phyloP scores from a whole-genome alignment of 306 rosid species.

The Gastrolobium bilobum region DNA sequence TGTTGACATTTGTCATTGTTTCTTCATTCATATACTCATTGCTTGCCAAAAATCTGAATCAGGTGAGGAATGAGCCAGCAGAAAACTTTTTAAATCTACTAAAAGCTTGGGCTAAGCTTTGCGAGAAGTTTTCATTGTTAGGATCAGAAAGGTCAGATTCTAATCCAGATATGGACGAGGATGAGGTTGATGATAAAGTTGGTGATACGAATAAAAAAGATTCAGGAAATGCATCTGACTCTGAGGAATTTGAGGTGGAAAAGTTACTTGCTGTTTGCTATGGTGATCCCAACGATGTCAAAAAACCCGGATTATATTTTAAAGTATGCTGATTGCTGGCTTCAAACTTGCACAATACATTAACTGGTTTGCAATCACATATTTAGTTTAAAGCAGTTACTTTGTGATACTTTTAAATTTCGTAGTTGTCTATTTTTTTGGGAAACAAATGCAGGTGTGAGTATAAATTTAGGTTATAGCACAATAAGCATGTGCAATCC shows the following conservation, averaged over 20 bases:
- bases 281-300: constrained; percentile 51
- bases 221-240: constrained; percentile 35
- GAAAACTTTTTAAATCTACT: constrained; percentile 52
- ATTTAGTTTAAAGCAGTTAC: not conserved
- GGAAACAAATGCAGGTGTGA: not conserved
- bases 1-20: not conserved
- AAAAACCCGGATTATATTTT: constrained; percentile 52
- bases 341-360: not conserved
- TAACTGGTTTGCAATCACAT: not conserved
- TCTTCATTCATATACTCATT: not conserved
- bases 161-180: constrained; percentile 8
- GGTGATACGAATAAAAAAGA: not conserved
- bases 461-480: not conserved
- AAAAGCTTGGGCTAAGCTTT: constrained; percentile 56
- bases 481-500: not conserved
- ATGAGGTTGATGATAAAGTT: constrained; percentile 5
- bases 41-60: not conserved
- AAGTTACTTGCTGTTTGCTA: constrained; percentile 54
- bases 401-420: not conserved
- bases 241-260: constrained; percentile 60
- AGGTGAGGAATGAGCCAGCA: constrained; percentile 61
- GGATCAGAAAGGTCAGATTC: constrained; percentile 37
- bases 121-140: constrained; percentile 38
- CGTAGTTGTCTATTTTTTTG: not conserved
- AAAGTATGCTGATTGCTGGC: constrained; percentile 56